These are phyloP conservation scores for Diaporthe helianthi DNA, from an alignment of 2,329 filamentous ascomycete genomes.

Conservation along the genomic window DNA sequence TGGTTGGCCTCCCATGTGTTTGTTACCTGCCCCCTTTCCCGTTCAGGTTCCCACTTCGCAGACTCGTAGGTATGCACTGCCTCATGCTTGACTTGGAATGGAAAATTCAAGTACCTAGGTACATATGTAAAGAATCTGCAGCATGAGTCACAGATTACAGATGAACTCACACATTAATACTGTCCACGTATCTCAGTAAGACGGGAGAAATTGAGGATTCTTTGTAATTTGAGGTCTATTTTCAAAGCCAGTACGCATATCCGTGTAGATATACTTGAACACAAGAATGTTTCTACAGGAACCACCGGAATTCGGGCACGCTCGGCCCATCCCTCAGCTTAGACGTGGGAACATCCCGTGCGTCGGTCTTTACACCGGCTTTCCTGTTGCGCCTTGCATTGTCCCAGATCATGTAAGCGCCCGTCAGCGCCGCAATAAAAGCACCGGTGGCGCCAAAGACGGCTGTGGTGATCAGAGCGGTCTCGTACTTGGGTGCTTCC, in stretches of 20 bases:
- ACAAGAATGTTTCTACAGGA: slow-evolving; percentile 46
- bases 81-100: too few species aligned
- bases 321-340: slow-evolving; percentile 61
- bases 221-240: not conserved
- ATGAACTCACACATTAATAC: too few species aligned
- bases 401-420: slow-evolving; percentile 69
- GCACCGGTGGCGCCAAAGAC: slow-evolving; percentile 68
- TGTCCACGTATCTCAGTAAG: too few species aligned
- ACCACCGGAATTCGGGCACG: slow-evolving; percentile 64
- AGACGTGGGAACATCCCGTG: slow-evolving; percentile 64
- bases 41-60: too few species aligned
- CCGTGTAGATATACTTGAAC: too few species aligned
- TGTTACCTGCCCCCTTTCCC: too few species aligned
- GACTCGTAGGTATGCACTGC: too few species aligned
- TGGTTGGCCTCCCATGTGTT: too few species aligned
- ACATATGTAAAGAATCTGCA: too few species aligned
- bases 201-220: too few species aligned
- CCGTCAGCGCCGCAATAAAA: slow-evolving; percentile 61
- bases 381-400: slow-evolving; percentile 65
- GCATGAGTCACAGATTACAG: too few species aligned
- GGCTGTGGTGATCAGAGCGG: slow-evolving; percentile 70
- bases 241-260: not conserved
- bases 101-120: too few species aligned
- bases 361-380: slow-evolving; percentile 62
- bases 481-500: slow-evolving; percentile 69